Conservation (phyloP, 2,329 filamentous ascomycete species). For the Kalmusia sp. region DNA sequence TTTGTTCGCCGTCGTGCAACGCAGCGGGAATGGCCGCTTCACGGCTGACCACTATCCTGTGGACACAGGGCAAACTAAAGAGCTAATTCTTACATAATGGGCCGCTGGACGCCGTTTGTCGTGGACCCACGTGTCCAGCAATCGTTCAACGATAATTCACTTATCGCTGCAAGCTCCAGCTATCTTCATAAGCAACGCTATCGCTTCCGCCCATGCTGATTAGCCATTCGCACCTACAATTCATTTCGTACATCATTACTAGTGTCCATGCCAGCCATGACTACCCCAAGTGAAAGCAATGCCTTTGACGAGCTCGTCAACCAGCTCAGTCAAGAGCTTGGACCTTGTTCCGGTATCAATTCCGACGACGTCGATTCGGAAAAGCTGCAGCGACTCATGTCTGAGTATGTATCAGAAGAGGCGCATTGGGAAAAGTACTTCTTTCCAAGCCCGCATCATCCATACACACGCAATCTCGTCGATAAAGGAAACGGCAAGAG, state of each 20-base stretch:
- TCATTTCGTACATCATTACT: not conserved
- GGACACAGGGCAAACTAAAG: slow-evolving; percentile 20
- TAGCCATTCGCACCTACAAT: not conserved
- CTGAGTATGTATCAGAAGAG: slow-evolving; percentile 72
- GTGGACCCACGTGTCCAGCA: not conserved
- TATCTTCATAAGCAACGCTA: not conserved
- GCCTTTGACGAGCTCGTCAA: slow-evolving; percentile 74
- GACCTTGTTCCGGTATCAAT: slow-evolving; percentile 80
- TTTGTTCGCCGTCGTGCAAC: slow-evolving; percentile 4
- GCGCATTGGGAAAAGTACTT: slow-evolving; percentile 79
- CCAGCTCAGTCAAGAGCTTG: slow-evolving; percentile 76
- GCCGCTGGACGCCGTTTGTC: not conserved
- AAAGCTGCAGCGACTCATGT: slow-evolving; percentile 76
- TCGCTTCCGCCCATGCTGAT: not conserved
- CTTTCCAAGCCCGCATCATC: slow-evolving; percentile 70
- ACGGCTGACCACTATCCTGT: slow-evolving; percentile 1
- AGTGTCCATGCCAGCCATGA: not conserved
- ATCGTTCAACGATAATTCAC: not conserved
- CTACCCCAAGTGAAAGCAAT: slow-evolving; percentile 25
- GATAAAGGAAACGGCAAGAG: slow-evolving; percentile 87
- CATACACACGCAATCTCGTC: slow-evolving; percentile 88
- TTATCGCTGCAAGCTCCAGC: not conserved
- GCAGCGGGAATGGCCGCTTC: not conserved
- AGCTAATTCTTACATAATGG: slow-evolving; percentile 39
- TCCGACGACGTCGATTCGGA: slow-evolving; percentile 81